Conservation (phyloP, 106 monocot genomes). For the Agapanthus africanus region DNA sequence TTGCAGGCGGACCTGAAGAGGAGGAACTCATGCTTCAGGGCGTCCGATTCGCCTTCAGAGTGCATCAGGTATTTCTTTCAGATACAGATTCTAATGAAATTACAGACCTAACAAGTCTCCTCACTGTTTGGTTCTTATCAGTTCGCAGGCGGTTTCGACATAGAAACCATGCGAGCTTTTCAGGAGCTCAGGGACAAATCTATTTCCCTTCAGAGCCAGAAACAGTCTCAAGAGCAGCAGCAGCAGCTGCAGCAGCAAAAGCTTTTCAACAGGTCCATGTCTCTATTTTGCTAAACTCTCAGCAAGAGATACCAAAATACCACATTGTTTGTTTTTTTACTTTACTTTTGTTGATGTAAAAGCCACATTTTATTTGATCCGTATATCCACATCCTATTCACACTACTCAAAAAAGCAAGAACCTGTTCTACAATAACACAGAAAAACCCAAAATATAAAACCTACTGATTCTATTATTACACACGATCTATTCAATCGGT, state of each 20-base stretch:
- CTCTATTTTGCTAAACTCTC: slow-evolving; percentile 7
- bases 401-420: no score
- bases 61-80: slow-evolving; percentile 93
- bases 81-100: no score
- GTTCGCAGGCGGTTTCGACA: slow-evolving; percentile 93
- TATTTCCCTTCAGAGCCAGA: slow-evolving; percentile 30
- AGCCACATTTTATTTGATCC: no score
- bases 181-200: slow-evolving; percentile 78
- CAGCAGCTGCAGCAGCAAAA: slow-evolving; percentile 23
- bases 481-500: slow-evolving; percentile 4
- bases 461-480: no score
- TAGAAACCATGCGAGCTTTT: slow-evolving; percentile 88
- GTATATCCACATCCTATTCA: no score
- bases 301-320: not conserved
- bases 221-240: slow-evolving; percentile 23
- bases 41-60: slow-evolving; percentile 88
- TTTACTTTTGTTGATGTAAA: no score
- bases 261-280: slow-evolving; percentile 24
- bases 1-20: slow-evolving; percentile 54
- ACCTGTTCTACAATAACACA: no score
- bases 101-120: not conserved
- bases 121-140: slow-evolving; percentile 7
- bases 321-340: no score
- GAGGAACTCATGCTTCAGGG: slow-evolving; percentile 95
- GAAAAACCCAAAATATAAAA: no score